phyloP scores from a whole-genome alignment of 192 early-diverging fungal species.

The Neocallimastix lanati region DNA sequence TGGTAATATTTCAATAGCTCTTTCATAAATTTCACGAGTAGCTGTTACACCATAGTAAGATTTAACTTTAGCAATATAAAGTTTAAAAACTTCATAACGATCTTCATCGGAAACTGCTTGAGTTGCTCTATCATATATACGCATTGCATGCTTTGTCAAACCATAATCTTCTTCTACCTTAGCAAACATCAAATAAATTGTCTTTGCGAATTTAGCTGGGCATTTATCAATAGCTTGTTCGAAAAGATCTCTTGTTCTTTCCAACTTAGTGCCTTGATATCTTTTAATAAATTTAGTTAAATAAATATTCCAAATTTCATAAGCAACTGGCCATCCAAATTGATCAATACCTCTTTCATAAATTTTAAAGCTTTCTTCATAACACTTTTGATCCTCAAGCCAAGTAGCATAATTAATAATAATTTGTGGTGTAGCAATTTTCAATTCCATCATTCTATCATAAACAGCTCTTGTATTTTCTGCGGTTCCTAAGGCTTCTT shows the following conservation, averaged over 20 bases:
- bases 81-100: constrained; percentile 60
- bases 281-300: constrained; percentile 65
- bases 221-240: constrained; percentile 80
- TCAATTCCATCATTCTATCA: constrained; percentile 78
- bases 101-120: constrained; percentile 55
- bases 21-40: constrained; percentile 78
- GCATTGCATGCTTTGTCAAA: constrained; percentile 74
- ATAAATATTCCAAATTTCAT: constrained; percentile 96
- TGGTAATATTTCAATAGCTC: constrained; percentile 70
- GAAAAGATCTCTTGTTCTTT: constrained; percentile 83
- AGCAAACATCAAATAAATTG: constrained; percentile 77
- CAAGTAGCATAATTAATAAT: constrained; percentile 86
- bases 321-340: constrained; percentile 92
- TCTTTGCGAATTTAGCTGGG: constrained; percentile 67
- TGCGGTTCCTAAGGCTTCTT: constrained; percentile 70
- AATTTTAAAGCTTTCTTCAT: constrained; percentile 86
- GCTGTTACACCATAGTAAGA: constrained; percentile 70
- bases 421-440: constrained; percentile 88
- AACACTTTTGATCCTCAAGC: constrained; percentile 73
- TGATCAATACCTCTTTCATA: constrained; percentile 90
- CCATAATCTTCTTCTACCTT: constrained; percentile 84
- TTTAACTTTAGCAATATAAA: constrained; percentile 77
- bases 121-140: constrained; percentile 84
- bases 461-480: constrained; percentile 68
- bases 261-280: constrained; percentile 70